Percentiles rank a stretch among this genome's conserved stretches.
Conservation (phyloP, 140 eudicot genomes). For the Eryngium alpinum region DNA sequence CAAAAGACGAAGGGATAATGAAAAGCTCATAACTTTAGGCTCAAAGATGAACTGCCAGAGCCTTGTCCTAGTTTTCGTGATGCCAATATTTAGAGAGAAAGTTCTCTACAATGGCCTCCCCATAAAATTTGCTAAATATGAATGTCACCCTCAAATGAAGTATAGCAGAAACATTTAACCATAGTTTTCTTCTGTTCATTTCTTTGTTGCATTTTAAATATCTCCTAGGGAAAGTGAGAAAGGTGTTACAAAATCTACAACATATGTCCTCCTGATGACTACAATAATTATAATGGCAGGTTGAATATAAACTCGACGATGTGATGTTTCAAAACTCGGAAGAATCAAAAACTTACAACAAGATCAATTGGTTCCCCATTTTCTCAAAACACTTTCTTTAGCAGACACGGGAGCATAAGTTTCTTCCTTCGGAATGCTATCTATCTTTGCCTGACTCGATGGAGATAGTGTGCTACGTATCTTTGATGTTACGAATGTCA, state of each 20-base stretch:
- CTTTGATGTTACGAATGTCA: constrained; percentile 37
- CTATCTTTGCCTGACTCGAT: constrained; percentile 22
- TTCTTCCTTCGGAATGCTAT: constrained; percentile 31
- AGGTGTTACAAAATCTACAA: background rate
- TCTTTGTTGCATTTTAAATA: too few species aligned
- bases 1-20: too few species aligned
- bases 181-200: too few species aligned
- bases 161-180: too few species aligned
- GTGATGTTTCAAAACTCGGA: background rate
- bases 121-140: too few species aligned
- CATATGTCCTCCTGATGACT: background rate
- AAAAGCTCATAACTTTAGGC: too few species aligned
- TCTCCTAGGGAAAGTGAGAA: too few species aligned
- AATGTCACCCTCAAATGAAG: too few species aligned
- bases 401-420: constrained; percentile 44
- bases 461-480: constrained; percentile 33
- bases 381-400: constrained; percentile 63
- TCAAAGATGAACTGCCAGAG: too few species aligned
- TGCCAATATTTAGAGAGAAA: too few species aligned
- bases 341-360: background rate
- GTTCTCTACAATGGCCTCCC: too few species aligned
- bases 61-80: too few species aligned
- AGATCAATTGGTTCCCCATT: constrained; percentile 70
- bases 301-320: background rate
- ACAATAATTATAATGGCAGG: background rate